phyloP scores from a whole-genome alignment of 2,329 filamentous ascomycete species.

The Xylariaceae sp. region DNA sequence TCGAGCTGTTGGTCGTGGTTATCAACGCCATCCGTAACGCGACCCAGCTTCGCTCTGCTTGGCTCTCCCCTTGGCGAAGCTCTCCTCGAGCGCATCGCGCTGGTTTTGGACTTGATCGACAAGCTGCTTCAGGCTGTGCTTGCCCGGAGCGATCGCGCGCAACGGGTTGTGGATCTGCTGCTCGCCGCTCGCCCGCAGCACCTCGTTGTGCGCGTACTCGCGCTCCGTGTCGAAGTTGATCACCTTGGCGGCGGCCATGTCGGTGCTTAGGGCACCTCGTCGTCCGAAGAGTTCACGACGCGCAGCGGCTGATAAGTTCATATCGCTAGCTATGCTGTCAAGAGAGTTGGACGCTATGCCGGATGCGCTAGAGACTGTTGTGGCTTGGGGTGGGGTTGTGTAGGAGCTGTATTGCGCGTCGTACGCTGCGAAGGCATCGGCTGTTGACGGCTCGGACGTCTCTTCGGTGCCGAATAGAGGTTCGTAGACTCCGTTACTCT shows the following conservation, averaged over 20 bases:
- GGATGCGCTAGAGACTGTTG: slow-evolving; percentile 38
- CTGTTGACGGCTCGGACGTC: slow-evolving; percentile 22
- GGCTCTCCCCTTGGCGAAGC: slow-evolving; percentile 79
- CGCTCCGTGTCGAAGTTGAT: slow-evolving; percentile 87
- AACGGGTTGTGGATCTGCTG: slow-evolving; percentile 80
- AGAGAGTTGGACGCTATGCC: slow-evolving; percentile 57
- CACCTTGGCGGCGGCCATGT: slow-evolving; percentile 59
- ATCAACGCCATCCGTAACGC: slow-evolving; percentile 77
- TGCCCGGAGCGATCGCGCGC: slow-evolving; percentile 80
- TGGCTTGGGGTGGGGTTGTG: slow-evolving; percentile 27
- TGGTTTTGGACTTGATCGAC: slow-evolving; percentile 83
- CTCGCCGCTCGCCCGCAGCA: slow-evolving; percentile 72
- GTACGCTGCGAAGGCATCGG: slow-evolving; percentile 45
- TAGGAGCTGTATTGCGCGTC: slow-evolving; percentile 37
- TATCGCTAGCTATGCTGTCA: slow-evolving; percentile 72
- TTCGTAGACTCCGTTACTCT: slow-evolving; percentile 51
- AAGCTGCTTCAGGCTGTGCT: slow-evolving; percentile 87
- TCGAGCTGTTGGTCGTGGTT: too few relatives aligned
- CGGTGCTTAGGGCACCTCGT: slow-evolving; percentile 42
- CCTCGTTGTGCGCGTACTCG: slow-evolving; percentile 87
- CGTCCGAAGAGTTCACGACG: slow-evolving; percentile 87
- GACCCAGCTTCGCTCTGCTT: slow-evolving; percentile 83
- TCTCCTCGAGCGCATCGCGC: slow-evolving; percentile 87
- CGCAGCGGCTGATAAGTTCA: slow-evolving; percentile 79
- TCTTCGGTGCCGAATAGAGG: slow-evolving; percentile 53